A percentile compares a stretch with the other conserved stretches of the same genome.
Evolutionary conservation across 306 rosid genomes (phyloP).

Genomic region (Citrullus amarus): DNA sequence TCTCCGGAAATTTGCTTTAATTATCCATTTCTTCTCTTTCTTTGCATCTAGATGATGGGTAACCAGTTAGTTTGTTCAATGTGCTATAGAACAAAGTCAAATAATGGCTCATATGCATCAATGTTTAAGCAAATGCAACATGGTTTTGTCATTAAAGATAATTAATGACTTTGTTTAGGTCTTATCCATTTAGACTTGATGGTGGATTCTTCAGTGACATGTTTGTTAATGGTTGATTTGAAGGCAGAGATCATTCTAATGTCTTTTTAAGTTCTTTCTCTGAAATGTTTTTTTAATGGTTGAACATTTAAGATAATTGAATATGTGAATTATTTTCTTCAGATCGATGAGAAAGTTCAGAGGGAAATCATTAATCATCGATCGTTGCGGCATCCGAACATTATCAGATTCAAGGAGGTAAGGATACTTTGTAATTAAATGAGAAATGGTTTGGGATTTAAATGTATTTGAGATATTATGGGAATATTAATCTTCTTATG

Average conservation of each 20-base stretch:
- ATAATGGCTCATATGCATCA: neutral
- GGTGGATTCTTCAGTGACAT: neutral
- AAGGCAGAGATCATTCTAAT: neutral
- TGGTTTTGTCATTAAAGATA: neutral
- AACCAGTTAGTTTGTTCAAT: neutral
- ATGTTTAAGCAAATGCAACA: neutral
- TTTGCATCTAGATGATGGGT: neutral
- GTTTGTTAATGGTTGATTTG: neutral
- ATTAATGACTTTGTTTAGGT: neutral
- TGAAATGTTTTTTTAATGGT: neutral
- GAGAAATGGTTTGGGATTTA: neutral
- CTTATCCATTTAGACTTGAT: neutral
- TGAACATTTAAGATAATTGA: neutral
- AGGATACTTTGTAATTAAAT: neutral
- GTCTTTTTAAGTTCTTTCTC: neutral
- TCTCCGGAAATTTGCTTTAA: neutral
- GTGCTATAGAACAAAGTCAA: neutral
- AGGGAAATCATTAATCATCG: conserved; percentile 83
- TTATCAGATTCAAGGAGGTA: conserved; percentile 86
- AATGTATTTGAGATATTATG: neutral
- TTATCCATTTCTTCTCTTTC: neutral
- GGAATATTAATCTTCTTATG: neutral
- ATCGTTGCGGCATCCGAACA: conserved; percentile 76
- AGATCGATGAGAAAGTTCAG: conserved; percentile 85
- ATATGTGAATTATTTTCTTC: conserved; percentile 12